Base-by-base conservation (phyloP, 805 yeast genomes). In the Candida chilensis region DNA sequence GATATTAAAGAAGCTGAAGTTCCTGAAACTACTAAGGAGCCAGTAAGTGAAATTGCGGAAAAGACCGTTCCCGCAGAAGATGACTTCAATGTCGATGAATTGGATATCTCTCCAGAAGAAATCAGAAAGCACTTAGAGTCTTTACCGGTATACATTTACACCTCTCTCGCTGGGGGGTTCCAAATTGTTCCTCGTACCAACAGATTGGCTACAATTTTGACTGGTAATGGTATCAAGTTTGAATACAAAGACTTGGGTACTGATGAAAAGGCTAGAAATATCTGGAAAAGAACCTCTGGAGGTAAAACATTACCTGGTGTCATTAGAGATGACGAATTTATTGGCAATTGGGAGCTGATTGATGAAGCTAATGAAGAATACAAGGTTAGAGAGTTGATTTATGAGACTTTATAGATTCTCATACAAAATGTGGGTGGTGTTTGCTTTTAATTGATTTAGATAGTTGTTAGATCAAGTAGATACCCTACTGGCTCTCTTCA, bases 101-200 rank as follows among this genome's bases (percentile, higher is more conserved):
- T 37, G 3, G 41, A 37, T 24, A 27, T 22, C 29, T 17, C 30
- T 17, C 28, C 35, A 10, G 38, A 38, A 20, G 27, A 27, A n/a
- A 41, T 60, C 27, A 57, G 64, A 29, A 55, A 56, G 40, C 65
- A 63, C 38, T 45, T 61, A 28, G 59, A 61, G 36, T 44, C 64
- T n/a, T 59, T 50, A 34, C 88, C 92, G 2, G 77, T 86, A 15
- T 85, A 74, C 50, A 50, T 87, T 16, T 86, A 66, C 57, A 87
- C 96, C 0, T 88, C 96, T 1, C 61, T 86, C 27, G 90, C 95
- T 1, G 94, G 94, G 17, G 94, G 92, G 1, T 78, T 75, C 68
- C 82, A 80, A 49, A 74, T 88, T 52, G 72, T 78, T 38, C 70
- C 79, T 11, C 64, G 88, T 42, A 86, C 95, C 11, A 83, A 81